Percentiles rank a stretch among this genome's conserved stretches.
Evolutionary conservation across 768 basidiomycete genomes (phyloP).

Genomic region (Amanita thiersii): DNA sequence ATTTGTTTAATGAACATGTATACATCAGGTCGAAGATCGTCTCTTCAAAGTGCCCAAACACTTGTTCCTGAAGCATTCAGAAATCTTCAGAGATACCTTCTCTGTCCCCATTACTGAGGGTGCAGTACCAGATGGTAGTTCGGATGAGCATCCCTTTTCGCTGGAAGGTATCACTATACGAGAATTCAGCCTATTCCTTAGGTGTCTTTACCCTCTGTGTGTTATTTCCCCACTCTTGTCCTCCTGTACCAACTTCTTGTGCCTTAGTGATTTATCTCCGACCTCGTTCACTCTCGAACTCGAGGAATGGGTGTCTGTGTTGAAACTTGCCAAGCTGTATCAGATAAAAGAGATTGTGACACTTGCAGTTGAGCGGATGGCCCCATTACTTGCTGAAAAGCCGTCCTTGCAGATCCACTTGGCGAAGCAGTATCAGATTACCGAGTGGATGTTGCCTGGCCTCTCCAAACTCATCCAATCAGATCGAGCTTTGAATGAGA

Average conservation of each 20-base stretch:
- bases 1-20: neutral
- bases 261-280: neutral
- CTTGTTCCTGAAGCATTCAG: slow-evolving; percentile 16
- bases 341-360: neutral
- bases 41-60: slow-evolving; percentile 21
- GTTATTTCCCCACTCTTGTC: slow-evolving; percentile 5
- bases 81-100: slow-evolving; percentile 19
- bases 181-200: slow-evolving; percentile 19
- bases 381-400: neutral
- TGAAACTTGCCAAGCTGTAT: slow-evolving; percentile 1
- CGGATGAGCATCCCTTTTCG: slow-evolving; percentile 16
- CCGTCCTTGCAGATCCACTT: slow-evolving; percentile 1
- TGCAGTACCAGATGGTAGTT: slow-evolving; percentile 12
- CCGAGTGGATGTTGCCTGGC: neutral
- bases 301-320: slow-evolving; percentile 3
- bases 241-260: no score
- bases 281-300: neutral
- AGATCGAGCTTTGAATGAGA: neutral
- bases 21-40: slow-evolving; percentile 19
- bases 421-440: slow-evolving; percentile 1
- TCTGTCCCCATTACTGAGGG: slow-evolving; percentile 12
- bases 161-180: slow-evolving; percentile 15
- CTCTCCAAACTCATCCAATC: neutral
- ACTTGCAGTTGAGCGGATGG: neutral
- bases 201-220: slow-evolving; percentile 20